Conservation (phyloP, 768 basidiomycete species). For the Fibroporia radiculosa region DNA sequence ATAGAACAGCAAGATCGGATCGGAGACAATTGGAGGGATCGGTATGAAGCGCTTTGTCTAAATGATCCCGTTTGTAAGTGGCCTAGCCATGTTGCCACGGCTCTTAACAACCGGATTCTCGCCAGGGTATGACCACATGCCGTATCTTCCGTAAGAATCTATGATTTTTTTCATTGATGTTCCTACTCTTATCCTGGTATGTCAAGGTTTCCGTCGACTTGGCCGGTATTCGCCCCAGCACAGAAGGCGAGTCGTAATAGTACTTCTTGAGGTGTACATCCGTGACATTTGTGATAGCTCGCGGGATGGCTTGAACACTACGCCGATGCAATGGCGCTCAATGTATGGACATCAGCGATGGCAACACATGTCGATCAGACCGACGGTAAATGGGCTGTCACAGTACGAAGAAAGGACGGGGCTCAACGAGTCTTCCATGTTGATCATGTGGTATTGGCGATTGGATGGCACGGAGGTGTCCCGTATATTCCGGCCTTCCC, state of each 20-base stretch:
- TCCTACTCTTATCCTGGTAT: background rate
- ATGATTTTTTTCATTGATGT: background rate
- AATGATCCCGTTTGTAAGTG: slow-evolving; percentile 39
- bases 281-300: slow-evolving; percentile 28
- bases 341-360: slow-evolving; percentile 47
- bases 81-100: background rate
- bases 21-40: slow-evolving; percentile 53
- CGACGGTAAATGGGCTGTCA: slow-evolving; percentile 54
- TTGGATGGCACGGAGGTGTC: slow-evolving; percentile 1
- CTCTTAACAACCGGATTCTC: background rate
- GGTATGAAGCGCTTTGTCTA: slow-evolving; percentile 51
- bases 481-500: slow-evolving; percentile 3
- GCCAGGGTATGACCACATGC: slow-evolving; percentile 39
- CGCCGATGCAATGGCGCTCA: slow-evolving; percentile 49
- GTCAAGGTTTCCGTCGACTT: slow-evolving; percentile 10
- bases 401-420: slow-evolving; percentile 58
- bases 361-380: slow-evolving; percentile 34
- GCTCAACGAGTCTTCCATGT: slow-evolving; percentile 26
- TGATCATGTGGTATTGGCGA: slow-evolving; percentile 23
- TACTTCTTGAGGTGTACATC: background rate
- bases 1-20: slow-evolving; percentile 46
- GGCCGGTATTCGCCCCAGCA: slow-evolving; percentile 29
- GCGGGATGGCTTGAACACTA: slow-evolving; percentile 63
- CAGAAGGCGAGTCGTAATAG: slow-evolving; percentile 31
- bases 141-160: slow-evolving; percentile 44